Evolutionary conservation across 208 protist species (phyloP).

Genomic region (Leptomonas pyrrhocoris): DNA sequence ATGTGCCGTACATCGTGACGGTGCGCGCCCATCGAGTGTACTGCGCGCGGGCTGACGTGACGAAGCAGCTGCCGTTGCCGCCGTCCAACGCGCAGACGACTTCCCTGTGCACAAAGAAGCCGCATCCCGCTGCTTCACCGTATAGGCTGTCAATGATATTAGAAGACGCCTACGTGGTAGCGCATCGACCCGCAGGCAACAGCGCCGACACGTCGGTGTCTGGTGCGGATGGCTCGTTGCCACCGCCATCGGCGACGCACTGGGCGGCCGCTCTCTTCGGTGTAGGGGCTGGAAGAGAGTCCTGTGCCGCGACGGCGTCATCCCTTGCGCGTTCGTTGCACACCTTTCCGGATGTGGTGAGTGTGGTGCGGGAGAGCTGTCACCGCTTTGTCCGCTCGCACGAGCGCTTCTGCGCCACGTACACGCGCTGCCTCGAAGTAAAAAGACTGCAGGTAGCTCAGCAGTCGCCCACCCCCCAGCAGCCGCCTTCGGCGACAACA

Average conservation of each 20-base stretch:
- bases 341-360: constrained; percentile 44
- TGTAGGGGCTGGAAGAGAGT: neutral
- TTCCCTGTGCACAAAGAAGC: neutral
- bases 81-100: neutral
- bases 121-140: constrained; percentile 30
- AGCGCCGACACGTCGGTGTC: neutral
- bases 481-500: neutral
- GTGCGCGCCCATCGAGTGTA: constrained; percentile 67
- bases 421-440: constrained; percentile 8
- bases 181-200: neutral
- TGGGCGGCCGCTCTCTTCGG: constrained; percentile 25
- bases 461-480: neutral
- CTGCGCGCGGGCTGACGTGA: constrained; percentile 32
- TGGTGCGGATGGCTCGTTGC: neutral
- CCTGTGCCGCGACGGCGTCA: neutral
- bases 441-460: neutral
- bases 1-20: constrained; percentile 33
- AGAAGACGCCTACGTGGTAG: constrained; percentile 54
- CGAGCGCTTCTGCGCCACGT: constrained; percentile 27
- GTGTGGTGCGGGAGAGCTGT: constrained; percentile 59
- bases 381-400: constrained; percentile 42
- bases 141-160: constrained; percentile 38
- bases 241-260: neutral
- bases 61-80: constrained; percentile 11
- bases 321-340: constrained; percentile 9